phyloP scores from a whole-genome alignment of 2,329 filamentous ascomycete genomes.

The Dothistroma pini region DNA sequence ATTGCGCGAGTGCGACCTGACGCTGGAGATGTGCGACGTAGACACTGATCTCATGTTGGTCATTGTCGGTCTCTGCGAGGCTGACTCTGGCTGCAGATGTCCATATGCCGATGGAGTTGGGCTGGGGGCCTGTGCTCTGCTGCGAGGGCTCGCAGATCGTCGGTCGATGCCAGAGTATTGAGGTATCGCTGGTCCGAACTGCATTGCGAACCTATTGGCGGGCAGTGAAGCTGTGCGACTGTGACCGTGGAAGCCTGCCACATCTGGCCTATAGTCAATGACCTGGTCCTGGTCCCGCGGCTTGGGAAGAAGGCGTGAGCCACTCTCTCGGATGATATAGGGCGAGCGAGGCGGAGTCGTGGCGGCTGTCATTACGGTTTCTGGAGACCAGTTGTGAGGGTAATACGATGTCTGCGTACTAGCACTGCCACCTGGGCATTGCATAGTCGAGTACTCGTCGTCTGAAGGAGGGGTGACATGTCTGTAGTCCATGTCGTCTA shows the following conservation, averaged over 20 bases:
- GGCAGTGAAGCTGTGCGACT: slow-evolving; percentile 30
- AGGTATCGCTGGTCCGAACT: slow-evolving; percentile 27
- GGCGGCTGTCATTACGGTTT: slow-evolving; percentile 29
- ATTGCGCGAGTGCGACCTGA: slow-evolving; percentile 32
- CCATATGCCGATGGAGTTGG: slow-evolving; percentile 23
- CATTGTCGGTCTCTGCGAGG: slow-evolving; percentile 24
- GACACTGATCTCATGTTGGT: slow-evolving; percentile 28
- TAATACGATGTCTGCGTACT: slow-evolving; percentile 30
- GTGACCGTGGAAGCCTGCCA: slow-evolving; percentile 21
- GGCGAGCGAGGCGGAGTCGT: slow-evolving; percentile 33
- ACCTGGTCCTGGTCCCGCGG: slow-evolving; percentile 31
- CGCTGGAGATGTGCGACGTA: slow-evolving; percentile 27
- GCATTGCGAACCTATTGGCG: slow-evolving; percentile 25
- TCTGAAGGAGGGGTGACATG: slow-evolving; percentile 45
- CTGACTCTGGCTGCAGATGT: slow-evolving; percentile 20
- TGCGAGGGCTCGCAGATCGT: slow-evolving; percentile 28
- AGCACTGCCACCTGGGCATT: slow-evolving; percentile 32
- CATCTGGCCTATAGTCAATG: slow-evolving; percentile 18
- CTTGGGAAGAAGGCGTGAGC: slow-evolving; percentile 29
- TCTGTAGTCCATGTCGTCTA: slow-evolving; percentile 41
- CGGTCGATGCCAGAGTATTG: slow-evolving; percentile 16
- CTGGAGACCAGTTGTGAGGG: slow-evolving; percentile 30
- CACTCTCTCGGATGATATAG: slow-evolving; percentile 28
- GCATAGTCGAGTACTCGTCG: slow-evolving; percentile 25
- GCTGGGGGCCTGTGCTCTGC: slow-evolving; percentile 17